Evolutionary conservation across 2,329 filamentous ascomycete genomes (phyloP).

Genomic region (Penicillium sp.): DNA sequence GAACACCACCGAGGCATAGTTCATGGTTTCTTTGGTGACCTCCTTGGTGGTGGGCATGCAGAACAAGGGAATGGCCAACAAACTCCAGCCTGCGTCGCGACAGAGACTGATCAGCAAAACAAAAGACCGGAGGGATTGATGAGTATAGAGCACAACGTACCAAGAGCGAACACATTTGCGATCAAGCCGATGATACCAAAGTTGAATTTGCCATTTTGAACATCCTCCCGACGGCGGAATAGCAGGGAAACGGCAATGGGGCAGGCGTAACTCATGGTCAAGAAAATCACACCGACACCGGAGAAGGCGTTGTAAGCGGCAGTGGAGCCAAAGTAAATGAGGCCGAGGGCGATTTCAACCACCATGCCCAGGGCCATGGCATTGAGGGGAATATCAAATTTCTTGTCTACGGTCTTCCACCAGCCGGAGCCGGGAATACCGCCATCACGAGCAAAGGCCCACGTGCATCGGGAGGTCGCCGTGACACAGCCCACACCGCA

Average conservation of each 20-base stretch:
- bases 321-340: slow-evolving; percentile 72
- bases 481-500: slow-evolving; percentile 67
- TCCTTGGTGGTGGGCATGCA: slow-evolving; percentile 52
- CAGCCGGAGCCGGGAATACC: slow-evolving; percentile 62
- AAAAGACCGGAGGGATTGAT: background rate
- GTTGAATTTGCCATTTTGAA: slow-evolving; percentile 41
- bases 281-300: slow-evolving; percentile 70
- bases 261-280: slow-evolving; percentile 62
- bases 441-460: slow-evolving; percentile 66
- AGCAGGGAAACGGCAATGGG: slow-evolving; percentile 60
- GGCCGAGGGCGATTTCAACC: slow-evolving; percentile 64
- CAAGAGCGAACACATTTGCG: slow-evolving; percentile 59
- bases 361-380: slow-evolving; percentile 61
- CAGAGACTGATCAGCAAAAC: slow-evolving; percentile 5
- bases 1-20: slow-evolving; percentile 72
- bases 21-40: slow-evolving; percentile 56
- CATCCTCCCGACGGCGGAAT: slow-evolving; percentile 53
- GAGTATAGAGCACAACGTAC: slow-evolving; percentile 39
- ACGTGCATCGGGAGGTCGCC: slow-evolving; percentile 64
- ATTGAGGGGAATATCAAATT: slow-evolving; percentile 62
- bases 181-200: slow-evolving; percentile 57
- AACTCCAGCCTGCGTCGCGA: slow-evolving; percentile 48
- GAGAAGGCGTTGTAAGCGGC: slow-evolving; percentile 77
- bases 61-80: slow-evolving; percentile 65
- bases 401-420: slow-evolving; percentile 59